A percentile compares a stretch with the other conserved stretches of the same genome.
phyloP scores from a whole-genome alignment of 2,329 filamentous ascomycete genomes.

The Monilinia vaccinii-corymbosi region DNA sequence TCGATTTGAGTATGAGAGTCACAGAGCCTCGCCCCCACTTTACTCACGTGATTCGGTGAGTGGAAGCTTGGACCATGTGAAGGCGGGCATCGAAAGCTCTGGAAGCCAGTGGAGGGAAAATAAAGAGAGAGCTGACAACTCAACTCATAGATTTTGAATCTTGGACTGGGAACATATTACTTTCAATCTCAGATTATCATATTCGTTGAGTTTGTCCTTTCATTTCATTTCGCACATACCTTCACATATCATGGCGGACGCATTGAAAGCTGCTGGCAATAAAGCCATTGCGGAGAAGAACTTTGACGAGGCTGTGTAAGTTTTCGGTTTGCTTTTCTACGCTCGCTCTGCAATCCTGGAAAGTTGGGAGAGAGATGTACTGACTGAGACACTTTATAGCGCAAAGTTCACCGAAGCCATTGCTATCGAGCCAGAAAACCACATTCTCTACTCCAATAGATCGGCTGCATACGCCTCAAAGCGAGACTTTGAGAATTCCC shows the following conservation, averaged over 20 bases:
- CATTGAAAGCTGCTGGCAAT: conserved; percentile 91
- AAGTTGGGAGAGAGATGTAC: background rate
- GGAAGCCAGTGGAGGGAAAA: conserved; percentile 6
- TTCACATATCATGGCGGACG: conserved; percentile 41
- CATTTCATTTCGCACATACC: background rate
- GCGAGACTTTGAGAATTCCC: conserved; percentile 74
- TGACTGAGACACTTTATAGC: conserved; percentile 42
- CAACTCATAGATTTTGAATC: background rate
- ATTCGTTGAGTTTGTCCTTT: background rate
- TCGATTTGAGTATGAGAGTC: background rate
- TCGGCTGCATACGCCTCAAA: conserved; percentile 84
- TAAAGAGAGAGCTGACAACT: conserved; percentile 5
- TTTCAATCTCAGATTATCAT: background rate
- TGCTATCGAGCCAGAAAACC: conserved; percentile 76
- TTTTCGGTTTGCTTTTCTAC: conserved; percentile 27
- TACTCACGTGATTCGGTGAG: background rate
- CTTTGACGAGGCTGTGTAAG: conserved; percentile 90
- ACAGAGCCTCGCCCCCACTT: background rate
- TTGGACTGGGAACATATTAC: background rate
- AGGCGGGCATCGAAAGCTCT: conserved; percentile 6
- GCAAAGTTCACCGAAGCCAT: conserved; percentile 94
- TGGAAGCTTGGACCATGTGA: background rate
- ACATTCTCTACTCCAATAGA: conserved; percentile 96
- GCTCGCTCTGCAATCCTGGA: background rate
- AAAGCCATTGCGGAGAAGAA: conserved; percentile 98